Evolutionary conservation across 305 asterid species (phyloP).

Genomic region (Ilex paraguariensis): DNA sequence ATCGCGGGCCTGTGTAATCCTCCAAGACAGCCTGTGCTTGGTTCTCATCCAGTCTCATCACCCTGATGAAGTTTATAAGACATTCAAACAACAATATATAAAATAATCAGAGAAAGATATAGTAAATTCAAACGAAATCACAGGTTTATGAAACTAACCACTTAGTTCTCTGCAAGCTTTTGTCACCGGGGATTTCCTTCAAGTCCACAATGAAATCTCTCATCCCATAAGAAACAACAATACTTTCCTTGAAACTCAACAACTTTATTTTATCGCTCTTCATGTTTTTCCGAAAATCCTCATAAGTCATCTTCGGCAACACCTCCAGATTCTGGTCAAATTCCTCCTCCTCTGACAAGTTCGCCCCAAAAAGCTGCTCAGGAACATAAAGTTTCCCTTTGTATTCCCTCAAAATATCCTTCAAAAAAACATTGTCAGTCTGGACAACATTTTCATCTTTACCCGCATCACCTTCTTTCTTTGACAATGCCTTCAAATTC

Average conservation of each 20-base stretch:
- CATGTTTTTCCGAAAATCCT: slow-evolving; percentile 63
- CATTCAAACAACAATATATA: neutral
- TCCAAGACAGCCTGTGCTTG: slow-evolving; percentile 54
- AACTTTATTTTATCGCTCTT: slow-evolving; percentile 64
- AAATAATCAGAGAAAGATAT: slow-evolving; percentile 17
- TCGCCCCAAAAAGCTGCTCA: slow-evolving; percentile 67
- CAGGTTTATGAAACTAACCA: slow-evolving; percentile 50
- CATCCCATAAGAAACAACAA: slow-evolving; percentile 26
- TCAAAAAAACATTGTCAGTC: slow-evolving; percentile 66
- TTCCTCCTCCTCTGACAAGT: slow-evolving; percentile 80
- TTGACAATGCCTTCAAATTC: slow-evolving; percentile 52
- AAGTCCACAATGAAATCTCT: slow-evolving; percentile 79
- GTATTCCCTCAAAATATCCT: slow-evolving; percentile 85
- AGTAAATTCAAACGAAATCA: slow-evolving; percentile 6
- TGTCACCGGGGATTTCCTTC: slow-evolving; percentile 83
- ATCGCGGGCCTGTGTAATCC: slow-evolving; percentile 69
- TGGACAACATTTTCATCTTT: slow-evolving; percentile 26
- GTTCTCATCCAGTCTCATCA: slow-evolving; percentile 60
- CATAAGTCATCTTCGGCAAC: slow-evolving; percentile 65
- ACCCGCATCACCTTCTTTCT: slow-evolving; percentile 17
- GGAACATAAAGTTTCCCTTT: slow-evolving; percentile 95
- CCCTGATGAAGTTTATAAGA: slow-evolving; percentile 35
- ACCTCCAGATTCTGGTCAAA: slow-evolving; percentile 66
- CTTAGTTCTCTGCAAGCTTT: slow-evolving; percentile 74
- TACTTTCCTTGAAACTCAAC: slow-evolving; percentile 68